Evolutionary conservation across 495 filamentous ascomycete genomes (phyloP), one percentile per base, ranked within the genome.

Genomic region (Podospora fimiseda): DNA sequence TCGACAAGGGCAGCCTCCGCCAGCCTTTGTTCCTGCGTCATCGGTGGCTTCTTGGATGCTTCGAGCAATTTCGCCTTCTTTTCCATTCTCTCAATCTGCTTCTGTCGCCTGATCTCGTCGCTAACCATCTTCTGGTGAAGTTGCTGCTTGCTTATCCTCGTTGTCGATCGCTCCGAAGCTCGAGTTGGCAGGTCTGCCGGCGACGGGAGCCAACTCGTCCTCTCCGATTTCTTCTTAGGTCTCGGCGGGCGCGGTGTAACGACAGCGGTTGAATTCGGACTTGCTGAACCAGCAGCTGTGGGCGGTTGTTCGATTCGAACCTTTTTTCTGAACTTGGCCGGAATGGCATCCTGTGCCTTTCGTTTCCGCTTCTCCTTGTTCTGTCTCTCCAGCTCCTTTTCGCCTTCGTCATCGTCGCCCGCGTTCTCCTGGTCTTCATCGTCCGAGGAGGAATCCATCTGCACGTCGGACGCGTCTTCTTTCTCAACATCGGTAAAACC

Each of bases 161-260:
- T 94, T 49, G 90, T 85, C 51, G 80, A 80, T 55, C 93, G 87
- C 15, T 85, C 85, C 0, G 92, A 96, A 20, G 87, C 82, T 55
- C 93, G 83, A 23, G 80, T 86, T 2, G 90, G 89, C 53, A 84
- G 81, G 60, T 95, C 90, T 51, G 87, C 86, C 8, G 75, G 66
- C 1, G 85, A 83, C 6, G 88, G 90, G 23, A 96, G 76, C 89
- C 90, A 96, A 52, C 89, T 95, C 37, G 84, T 76, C 39, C 90
- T 82, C 70, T 96, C 93, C 2, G 88, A 90, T 70, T 95, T 96
- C 75, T 96, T 98, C 74, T 89, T 91, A 2, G 85, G 86, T 52
- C 87, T 80, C 16, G 85, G 75, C 36, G 53, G 36, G 67, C 68
- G 24, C 74, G 64, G 48, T 72, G 61, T 24, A n/a, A n/a, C n/a